phyloP scores from a whole-genome alignment of 2,329 filamentous ascomycete genomes.

The Fusarium poae region DNA sequence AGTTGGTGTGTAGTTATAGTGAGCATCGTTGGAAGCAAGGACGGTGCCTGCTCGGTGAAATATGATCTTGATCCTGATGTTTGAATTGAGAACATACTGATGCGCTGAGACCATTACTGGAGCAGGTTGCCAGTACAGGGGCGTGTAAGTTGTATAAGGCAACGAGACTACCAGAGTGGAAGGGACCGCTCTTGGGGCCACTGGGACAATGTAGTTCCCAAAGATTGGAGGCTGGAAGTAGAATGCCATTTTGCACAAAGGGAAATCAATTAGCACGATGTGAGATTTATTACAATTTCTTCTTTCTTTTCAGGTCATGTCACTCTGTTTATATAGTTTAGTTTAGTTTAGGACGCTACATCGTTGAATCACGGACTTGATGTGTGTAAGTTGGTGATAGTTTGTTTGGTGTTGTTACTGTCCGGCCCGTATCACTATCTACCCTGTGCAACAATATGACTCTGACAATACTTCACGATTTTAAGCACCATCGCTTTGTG shows the following conservation, averaged over 20 bases:
- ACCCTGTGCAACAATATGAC: neutral
- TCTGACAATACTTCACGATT: neutral
- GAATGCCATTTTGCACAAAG: conserved; percentile 41
- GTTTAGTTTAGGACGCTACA: neutral
- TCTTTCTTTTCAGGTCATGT: neutral
- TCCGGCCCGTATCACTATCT: neutral
- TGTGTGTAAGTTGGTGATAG: conserved; percentile 15
- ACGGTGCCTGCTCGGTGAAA: conserved; percentile 38
- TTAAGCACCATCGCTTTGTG: neutral
- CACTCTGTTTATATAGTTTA: conserved; percentile 3
- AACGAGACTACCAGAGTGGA: neutral
- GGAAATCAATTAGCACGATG: neutral
- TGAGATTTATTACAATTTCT: neutral
- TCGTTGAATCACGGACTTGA: conserved; percentile 11
- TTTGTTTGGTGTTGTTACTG: conserved; percentile 14
- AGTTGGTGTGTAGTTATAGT: conserved; percentile 29
- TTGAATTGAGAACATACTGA: neutral
- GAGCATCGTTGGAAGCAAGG: conserved; percentile 30
- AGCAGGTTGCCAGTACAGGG: conserved; percentile 1
- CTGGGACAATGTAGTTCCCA: conserved; percentile 4
- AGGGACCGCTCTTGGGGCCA: neutral
- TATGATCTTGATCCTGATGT: conserved; percentile 37
- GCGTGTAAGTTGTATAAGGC: neutral
- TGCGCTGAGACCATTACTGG: neutral
- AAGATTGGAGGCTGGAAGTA: conserved; percentile 49